These are phyloP conservation scores for Zalerion maritima DNA, from an alignment of 495 filamentous ascomycete genomes.

Conservation along the genomic window DNA sequence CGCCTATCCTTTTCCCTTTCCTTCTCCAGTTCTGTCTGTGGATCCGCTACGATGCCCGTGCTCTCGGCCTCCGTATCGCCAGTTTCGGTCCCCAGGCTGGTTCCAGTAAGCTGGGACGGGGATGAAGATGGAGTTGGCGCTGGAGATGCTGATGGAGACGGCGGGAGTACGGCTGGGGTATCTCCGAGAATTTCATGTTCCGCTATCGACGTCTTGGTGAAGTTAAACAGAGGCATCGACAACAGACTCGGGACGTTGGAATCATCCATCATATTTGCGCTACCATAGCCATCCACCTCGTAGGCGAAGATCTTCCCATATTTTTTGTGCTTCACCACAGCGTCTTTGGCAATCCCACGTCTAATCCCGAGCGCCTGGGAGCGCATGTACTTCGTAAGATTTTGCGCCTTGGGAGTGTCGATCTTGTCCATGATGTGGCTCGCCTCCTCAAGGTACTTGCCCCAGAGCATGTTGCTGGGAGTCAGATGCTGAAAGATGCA, in stretches of 20 bases:
- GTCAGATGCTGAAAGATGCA: constrained; percentile 45
- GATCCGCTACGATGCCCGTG: too few relatives aligned
- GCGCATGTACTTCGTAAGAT: constrained; percentile 35
- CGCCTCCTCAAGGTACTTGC: constrained; percentile 38
- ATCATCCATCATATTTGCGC: constrained; percentile 43
- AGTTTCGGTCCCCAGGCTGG: too few relatives aligned
- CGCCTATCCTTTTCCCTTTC: too few relatives aligned
- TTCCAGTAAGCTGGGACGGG: too few relatives aligned
- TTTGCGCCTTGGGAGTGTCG: constrained; percentile 19
- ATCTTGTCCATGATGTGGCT: constrained; percentile 38
- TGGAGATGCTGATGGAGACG: too few relatives aligned
- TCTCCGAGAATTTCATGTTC: too few relatives aligned
- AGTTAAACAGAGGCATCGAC: constrained; percentile 37
- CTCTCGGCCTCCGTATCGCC: too few relatives aligned
- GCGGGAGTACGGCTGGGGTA: too few relatives aligned
- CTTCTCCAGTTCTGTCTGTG: constrained; percentile 5
- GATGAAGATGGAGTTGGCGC: too few relatives aligned
- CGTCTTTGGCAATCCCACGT: constrained; percentile 34
- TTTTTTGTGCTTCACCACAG: constrained; percentile 21
- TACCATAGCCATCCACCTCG: constrained; percentile 46
- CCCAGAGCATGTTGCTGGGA: constrained; percentile 53
- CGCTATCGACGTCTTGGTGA: constrained; percentile 19
- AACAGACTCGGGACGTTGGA: constrained; percentile 46
- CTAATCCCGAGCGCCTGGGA: constrained; percentile 35
- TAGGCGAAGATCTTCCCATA: constrained; percentile 39